phyloP scores from a whole-genome alignment of 176 grass and related monocot species.

The Oryza punctata region DNA sequence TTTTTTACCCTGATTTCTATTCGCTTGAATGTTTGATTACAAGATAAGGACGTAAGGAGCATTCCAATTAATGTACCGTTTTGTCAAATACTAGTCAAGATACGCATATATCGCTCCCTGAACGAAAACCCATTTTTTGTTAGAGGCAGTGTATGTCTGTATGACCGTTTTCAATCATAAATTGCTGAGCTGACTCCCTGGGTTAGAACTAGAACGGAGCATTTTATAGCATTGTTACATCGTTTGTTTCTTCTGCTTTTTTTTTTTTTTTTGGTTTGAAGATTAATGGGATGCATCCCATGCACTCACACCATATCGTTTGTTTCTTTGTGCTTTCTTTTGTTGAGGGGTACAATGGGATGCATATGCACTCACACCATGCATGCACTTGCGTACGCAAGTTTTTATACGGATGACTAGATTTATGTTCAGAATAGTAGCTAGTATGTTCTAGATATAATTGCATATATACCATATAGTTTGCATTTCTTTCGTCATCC shows the following conservation, averaged over 20 bases:
- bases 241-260: not conserved
- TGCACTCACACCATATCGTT: not conserved
- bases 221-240: not conserved
- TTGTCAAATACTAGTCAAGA: not conserved
- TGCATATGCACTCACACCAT: not conserved
- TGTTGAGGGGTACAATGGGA: not conserved
- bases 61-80: not conserved
- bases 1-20: not conserved
- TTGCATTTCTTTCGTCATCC: not conserved
- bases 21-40: not conserved
- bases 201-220: not conserved
- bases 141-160: not conserved
- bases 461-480: not conserved
- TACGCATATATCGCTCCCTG: not conserved
- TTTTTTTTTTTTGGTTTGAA: not conserved
- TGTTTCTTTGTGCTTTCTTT: not conserved
- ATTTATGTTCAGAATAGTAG: not conserved
- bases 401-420: no score
- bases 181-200: not conserved
- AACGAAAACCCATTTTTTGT: not conserved
- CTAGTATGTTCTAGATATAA: no score
- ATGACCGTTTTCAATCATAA: not conserved
- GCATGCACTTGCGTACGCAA: no score
- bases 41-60: not conserved
- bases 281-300: not conserved